Evolutionary conservation across 371 early-diverging fungal species (phyloP).

Genomic region (Umbelopsis sp.): DNA sequence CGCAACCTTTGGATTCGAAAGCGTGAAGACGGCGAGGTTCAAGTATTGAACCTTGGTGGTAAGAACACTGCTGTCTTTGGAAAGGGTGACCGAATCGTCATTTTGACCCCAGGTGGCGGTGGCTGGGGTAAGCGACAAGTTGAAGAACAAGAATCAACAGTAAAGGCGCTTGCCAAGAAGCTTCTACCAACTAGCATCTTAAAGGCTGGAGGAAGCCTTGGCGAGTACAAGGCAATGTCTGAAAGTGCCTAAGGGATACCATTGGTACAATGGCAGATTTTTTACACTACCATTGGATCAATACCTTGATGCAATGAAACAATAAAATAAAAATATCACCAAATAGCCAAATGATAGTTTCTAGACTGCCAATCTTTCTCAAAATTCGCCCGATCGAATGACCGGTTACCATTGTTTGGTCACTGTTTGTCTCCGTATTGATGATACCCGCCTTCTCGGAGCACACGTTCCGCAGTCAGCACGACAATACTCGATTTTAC

Average conservation of each 20-base stretch:
- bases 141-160: neutral
- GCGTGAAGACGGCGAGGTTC: constrained; percentile 36
- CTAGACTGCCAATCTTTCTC: too few relatives aligned
- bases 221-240: constrained; percentile 31
- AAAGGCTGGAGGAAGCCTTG: constrained; percentile 35
- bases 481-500: neutral
- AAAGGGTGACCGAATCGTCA: constrained; percentile 78
- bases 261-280: too few relatives aligned
- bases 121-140: constrained; percentile 55
- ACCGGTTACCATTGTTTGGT: too few relatives aligned
- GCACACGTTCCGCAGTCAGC: neutral
- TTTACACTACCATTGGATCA: too few relatives aligned
- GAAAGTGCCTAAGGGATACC: constrained; percentile 27
- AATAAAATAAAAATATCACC: too few relatives aligned
- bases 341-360: too few relatives aligned
- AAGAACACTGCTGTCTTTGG: constrained; percentile 82
- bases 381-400: too few relatives aligned
- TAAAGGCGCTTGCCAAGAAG: neutral
- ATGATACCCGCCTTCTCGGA: neutral
- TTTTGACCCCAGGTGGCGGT: constrained; percentile 95
- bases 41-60: constrained; percentile 78
- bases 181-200: neutral
- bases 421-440: neutral
- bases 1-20: constrained; percentile 79
- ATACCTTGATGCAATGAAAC: too few relatives aligned